Percentiles rank a stretch among this genome's conserved stretches.
phyloP scores from a whole-genome alignment of 1,284 basidiomycete genomes.

The Hemileia vastatrix region DNA sequence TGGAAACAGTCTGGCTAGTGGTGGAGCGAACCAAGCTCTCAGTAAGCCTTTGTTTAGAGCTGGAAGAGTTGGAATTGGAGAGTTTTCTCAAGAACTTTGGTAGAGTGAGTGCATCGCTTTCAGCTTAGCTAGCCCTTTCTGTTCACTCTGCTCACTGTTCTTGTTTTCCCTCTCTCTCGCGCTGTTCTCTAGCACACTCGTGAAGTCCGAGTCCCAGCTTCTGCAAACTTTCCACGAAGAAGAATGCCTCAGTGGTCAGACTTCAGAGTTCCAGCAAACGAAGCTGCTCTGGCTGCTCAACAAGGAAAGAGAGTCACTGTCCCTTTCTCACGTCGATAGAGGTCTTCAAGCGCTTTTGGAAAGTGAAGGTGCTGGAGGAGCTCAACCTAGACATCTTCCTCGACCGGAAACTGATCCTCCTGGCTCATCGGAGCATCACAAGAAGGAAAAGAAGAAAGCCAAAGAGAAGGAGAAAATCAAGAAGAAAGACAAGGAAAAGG shows the following conservation, averaged over 20 bases:
- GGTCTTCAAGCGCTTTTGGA: slow-evolving; percentile 29
- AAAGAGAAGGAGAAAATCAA: slow-evolving; percentile 1
- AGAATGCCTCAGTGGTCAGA: slow-evolving; percentile 42
- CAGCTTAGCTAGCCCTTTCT: too few species aligned
- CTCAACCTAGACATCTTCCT: background rate
- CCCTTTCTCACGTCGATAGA: slow-evolving; percentile 37
- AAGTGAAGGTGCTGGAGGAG: background rate
- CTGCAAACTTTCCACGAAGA: slow-evolving; percentile 25
- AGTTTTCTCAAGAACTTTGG: too few species aligned
- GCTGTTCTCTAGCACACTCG: slow-evolving; percentile 31
- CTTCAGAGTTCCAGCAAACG: slow-evolving; percentile 36
- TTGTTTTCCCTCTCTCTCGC: background rate
- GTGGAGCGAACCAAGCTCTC: too few species aligned
- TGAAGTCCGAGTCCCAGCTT: slow-evolving; percentile 35
- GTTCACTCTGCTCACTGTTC: background rate
- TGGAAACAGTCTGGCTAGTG: too few species aligned
- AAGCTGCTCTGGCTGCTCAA: slow-evolving; percentile 28
- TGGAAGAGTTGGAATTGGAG: too few species aligned
- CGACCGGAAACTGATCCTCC: too few species aligned
- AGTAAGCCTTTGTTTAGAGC: too few species aligned
- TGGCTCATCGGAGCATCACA: background rate
- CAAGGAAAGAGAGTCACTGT: slow-evolving; percentile 25
- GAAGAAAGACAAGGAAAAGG: too few species aligned
- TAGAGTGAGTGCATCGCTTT: too few species aligned
- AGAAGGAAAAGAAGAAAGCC: background rate